Evolutionary conservation across 495 filamentous ascomycete genomes (phyloP), one percentile per base, ranked within the genome.

Genomic region (Daldinia grandis): DNA sequence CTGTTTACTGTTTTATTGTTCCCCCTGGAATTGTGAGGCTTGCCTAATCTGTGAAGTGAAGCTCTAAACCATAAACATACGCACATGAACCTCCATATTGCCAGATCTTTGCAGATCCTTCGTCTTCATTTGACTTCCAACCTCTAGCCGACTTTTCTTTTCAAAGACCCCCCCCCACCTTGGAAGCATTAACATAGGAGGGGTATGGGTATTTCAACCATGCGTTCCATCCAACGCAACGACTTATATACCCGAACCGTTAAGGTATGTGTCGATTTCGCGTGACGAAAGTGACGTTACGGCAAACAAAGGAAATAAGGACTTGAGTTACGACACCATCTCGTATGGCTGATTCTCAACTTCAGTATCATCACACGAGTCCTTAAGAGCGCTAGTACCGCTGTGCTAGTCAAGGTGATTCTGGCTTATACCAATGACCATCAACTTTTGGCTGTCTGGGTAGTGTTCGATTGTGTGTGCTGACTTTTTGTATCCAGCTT

Each of bases 401-500:
- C 2, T 28, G 5, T 31, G 7, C 12, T 17, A 31, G 27, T 28
- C 28, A 27, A n/a, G 19, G 27, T 31, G 2, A 31, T n/a, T 1
- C 9, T 17, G 10, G 33, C 15, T 24, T 3, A n/a, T 54, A 5
- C 15, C 15, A 5, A 31, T 31, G 4, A 54, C 17, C 19, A 24
- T 31, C 15, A 31, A 3, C 12, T 3, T 15, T 2, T 25, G 21
- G 12, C 5, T 27, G 21, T 8, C 25, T 53, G 24, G 25, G 50
- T 53, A 30, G 24, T 53, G 8, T 19, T 5, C 8, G 38, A 42
- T 42, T 7, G 15, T 50, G 47, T 50, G 5, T 53, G 49, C 27
- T 65, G 62, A 17, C 33, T 59, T 31, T 58, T 60, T 3, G 58
- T n/a, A 5, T 31, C 35, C 31, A 73, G 19, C 51, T 62, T 68